These are phyloP conservation scores for Ophiosphaerella korrae DNA, from an alignment of 2,329 filamentous ascomycete genomes.

Conservation along the genomic window DNA sequence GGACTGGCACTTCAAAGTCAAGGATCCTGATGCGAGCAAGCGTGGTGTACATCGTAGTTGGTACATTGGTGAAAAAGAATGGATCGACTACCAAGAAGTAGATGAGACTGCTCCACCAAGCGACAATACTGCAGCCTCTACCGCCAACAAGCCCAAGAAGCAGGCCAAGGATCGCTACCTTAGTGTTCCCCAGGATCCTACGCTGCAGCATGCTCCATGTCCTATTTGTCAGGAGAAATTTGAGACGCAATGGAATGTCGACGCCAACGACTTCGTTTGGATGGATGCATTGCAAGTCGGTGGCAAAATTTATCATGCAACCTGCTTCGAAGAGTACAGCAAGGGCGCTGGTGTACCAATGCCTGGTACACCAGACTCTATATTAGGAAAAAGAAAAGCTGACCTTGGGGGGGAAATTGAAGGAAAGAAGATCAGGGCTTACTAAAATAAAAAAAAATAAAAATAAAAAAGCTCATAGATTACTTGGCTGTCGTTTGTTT, in stretches of 20 bases:
- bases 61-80: slow-evolving; percentile 95
- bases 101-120: slow-evolving; percentile 63
- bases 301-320: slow-evolving; percentile 83
- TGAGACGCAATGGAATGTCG: slow-evolving; percentile 87
- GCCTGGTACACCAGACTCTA: slow-evolving; percentile 44
- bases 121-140: slow-evolving; percentile 32
- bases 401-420: slow-evolving; percentile 30
- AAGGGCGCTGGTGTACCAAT: slow-evolving; percentile 38
- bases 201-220: slow-evolving; percentile 76
- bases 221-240: slow-evolving; percentile 97
- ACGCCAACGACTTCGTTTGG: slow-evolving; percentile 97
- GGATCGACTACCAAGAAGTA: slow-evolving; percentile 83
- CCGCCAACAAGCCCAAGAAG: slow-evolving; percentile 50
- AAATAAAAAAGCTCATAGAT: background rate
- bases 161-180: slow-evolving; percentile 73
- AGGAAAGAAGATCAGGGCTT: slow-evolving; percentile 40
- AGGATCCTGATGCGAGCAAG: slow-evolving; percentile 84
- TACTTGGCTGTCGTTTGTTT: background rate
- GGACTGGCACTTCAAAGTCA: slow-evolving; percentile 97
- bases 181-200: slow-evolving; percentile 78
- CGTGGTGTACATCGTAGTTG: slow-evolving; percentile 89
- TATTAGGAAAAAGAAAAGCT: slow-evolving; percentile 45
- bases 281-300: slow-evolving; percentile 82
- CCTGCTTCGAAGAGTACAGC: slow-evolving; percentile 75
- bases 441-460: background rate